Evolutionary conservation across 2,329 filamentous ascomycete species (phyloP), one percentile per base, ranked within the genome.

Genomic region (Aspergillus fumigatiaffinis): DNA sequence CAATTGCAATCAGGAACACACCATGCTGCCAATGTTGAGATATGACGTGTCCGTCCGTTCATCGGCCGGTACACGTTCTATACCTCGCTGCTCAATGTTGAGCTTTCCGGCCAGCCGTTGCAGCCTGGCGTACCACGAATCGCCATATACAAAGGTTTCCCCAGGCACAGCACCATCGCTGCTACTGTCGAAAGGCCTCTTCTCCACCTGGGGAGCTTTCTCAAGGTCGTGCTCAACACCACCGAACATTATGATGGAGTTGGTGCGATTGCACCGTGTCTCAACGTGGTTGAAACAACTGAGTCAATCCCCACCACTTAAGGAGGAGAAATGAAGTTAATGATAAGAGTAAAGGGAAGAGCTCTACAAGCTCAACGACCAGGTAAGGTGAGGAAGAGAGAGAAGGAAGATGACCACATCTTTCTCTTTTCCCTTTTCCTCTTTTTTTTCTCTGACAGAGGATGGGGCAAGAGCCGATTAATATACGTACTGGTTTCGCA

Each of bases 21-120:
- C 87, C 84, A 91, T 84, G 26, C 87, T 91, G 52, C 85, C 84
- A 60, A 90, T 82, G 65, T 90, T 88, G 66, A 82, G 76, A 71
- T 88, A 80, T 25, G 83, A 84, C 38, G 77, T 82, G 71, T 90
- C 86, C 5, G 81, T 86, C 63, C 87, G 78, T 76, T 91, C 88
- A 66, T 87, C 79, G 54, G 84, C 83, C 0, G 87, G 88, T 35
- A 91, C 88, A 50, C 88, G 82, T 75, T 92, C 88, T 58, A 92
- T 90, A 54, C 89, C 89, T 68, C 88, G 79, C 75, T 89, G 85
- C 74, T 92, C 89, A 54, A 92, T 83, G 46, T 86, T 83, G 60
- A 88, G 79, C 64, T 80, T 85, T 47, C 82, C 85, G 0, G 86
- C 87, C 14, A 89, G 66, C 29, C 84, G 81, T 71, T 88, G 87